Conservation (phyloP, 805 yeast species). For the Saturnispora saitoi region DNA sequence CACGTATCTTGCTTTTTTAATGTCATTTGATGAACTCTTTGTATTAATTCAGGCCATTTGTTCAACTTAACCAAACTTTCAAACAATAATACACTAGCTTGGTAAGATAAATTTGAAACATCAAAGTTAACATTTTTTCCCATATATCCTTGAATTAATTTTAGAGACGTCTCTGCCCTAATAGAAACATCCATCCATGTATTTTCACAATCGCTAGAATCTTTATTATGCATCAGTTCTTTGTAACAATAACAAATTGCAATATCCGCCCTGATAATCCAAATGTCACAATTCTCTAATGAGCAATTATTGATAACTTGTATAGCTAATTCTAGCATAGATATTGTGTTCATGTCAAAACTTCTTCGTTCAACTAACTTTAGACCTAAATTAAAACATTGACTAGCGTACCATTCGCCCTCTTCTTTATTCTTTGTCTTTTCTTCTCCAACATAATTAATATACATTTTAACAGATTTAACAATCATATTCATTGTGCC, state of each 20-base stretch:
- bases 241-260: slow-evolving; percentile 6
- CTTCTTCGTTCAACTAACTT: not conserved
- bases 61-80: not conserved
- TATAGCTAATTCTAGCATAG: slow-evolving; percentile 6
- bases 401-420: slow-evolving; percentile 34
- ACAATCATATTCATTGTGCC: not conserved
- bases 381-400: slow-evolving; percentile 16
- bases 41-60: not conserved
- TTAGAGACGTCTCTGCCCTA: too few relatives aligned
- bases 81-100: slow-evolving; percentile 5
- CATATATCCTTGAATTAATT: not conserved
- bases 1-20: not conserved
- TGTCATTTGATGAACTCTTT: not conserved
- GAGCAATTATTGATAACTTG: not conserved
- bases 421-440: slow-evolving; percentile 19
- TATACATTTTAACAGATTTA: slow-evolving; percentile 1
- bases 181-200: not conserved
- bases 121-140: not conserved
- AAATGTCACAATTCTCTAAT: not conserved
- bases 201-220: not conserved
- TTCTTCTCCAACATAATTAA: not conserved
- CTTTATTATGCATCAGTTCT: not conserved
- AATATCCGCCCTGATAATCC: slow-evolving; percentile 8
- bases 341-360: slow-evolving; percentile 7
- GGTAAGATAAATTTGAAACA: not conserved